Evolutionary conservation across 2,329 filamentous ascomycete genomes (phyloP).

Genomic region (Fusarium sp.): DNA sequence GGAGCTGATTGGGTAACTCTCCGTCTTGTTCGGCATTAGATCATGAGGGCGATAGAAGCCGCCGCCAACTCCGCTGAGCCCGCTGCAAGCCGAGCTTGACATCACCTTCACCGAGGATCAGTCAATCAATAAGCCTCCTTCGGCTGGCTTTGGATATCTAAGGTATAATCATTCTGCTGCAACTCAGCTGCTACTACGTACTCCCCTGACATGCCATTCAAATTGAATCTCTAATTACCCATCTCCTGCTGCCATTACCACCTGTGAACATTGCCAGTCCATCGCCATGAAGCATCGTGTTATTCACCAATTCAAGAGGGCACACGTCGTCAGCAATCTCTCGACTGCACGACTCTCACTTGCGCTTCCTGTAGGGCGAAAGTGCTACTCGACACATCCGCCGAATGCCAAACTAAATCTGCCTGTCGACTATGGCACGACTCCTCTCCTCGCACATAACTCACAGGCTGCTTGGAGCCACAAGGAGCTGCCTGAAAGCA

Average conservation of each 20-base stretch:
- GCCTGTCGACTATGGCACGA: slow-evolving; percentile 86
- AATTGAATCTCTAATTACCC: slow-evolving; percentile 14
- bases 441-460: slow-evolving; percentile 81
- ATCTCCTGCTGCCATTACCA: slow-evolving; percentile 8
- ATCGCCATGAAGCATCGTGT: slow-evolving; percentile 46
- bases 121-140: slow-evolving; percentile 34
- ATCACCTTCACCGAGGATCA: slow-evolving; percentile 42
- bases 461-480: slow-evolving; percentile 75
- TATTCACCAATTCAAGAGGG: slow-evolving; percentile 44
- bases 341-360: slow-evolving; percentile 29
- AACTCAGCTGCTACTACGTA: background rate
- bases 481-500: slow-evolving; percentile 72
- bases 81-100: slow-evolving; percentile 50
- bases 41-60: slow-evolving; percentile 38
- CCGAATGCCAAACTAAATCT: slow-evolving; percentile 77
- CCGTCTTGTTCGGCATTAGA: slow-evolving; percentile 42
- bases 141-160: slow-evolving; percentile 32
- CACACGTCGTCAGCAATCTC: slow-evolving; percentile 28
- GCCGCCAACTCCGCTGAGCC: slow-evolving; percentile 37
- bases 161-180: slow-evolving; percentile 19
- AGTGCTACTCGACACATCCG: slow-evolving; percentile 63
- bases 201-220: slow-evolving; percentile 22
- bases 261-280: slow-evolving; percentile 1
- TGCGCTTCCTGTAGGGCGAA: slow-evolving; percentile 25
- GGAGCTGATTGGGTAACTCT: slow-evolving; percentile 20